phyloP scores from a whole-genome alignment of 78 protist genomes.

The Anaeramoeba flamelloides region DNA sequence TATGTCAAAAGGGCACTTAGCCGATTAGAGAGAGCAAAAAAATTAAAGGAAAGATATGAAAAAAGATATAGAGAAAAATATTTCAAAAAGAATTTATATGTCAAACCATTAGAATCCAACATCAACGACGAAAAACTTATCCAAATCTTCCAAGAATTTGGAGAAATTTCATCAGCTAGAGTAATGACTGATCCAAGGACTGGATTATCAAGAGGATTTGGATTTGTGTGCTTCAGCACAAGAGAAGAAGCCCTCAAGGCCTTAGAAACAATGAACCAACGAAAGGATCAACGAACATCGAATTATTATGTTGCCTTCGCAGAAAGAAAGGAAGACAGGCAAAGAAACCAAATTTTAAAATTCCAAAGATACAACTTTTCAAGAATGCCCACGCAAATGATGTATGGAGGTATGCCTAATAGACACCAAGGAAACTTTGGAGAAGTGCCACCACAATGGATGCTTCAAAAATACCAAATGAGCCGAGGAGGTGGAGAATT shows the following conservation, averaged over 20 bases:
- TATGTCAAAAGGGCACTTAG: slow-evolving; percentile 69
- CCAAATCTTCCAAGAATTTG: slow-evolving; percentile 54
- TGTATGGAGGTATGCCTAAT: too few species aligned
- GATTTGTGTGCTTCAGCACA: slow-evolving; percentile 79
- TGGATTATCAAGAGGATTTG: slow-evolving; percentile 65
- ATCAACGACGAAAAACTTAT: slow-evolving; percentile 64
- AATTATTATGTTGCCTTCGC: too few species aligned
- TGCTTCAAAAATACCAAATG: too few species aligned
- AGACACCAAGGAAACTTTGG: too few species aligned
- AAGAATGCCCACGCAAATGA: too few species aligned
- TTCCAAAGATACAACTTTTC: too few species aligned
- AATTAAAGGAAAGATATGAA: slow-evolving; percentile 52
- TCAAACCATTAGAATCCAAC: slow-evolving; percentile 84
- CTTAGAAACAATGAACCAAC: slow-evolving; percentile 76
- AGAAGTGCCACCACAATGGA: too few species aligned
- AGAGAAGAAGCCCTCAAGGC: slow-evolving; percentile 85
- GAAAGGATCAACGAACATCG: too few species aligned
- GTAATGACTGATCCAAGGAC: slow-evolving; percentile 69
- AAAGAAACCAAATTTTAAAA: too few species aligned
- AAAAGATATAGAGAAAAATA: slow-evolving; percentile 41
- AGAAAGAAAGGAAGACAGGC: too few species aligned
- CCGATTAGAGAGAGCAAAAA: slow-evolving; percentile 61
- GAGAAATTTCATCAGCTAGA: slow-evolving; percentile 67
- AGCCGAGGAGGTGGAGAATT: too few species aligned
- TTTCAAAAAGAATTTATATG: slow-evolving; percentile 75